Evolutionary conservation across 306 rosid genomes (phyloP).

Genomic region (Corylus americana): DNA sequence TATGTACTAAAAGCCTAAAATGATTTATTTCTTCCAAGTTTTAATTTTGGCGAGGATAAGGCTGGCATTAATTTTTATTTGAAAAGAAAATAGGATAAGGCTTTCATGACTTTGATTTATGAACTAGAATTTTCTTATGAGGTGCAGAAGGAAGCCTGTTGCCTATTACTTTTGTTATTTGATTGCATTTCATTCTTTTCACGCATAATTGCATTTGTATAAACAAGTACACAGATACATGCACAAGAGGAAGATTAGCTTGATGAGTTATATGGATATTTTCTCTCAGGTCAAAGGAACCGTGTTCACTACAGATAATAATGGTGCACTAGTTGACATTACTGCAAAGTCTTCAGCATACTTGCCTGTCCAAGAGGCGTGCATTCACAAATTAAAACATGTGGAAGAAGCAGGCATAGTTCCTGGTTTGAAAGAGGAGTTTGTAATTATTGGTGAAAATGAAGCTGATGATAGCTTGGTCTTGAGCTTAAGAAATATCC

Average conservation of each 20-base stretch:
- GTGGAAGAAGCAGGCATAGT: conserved; percentile 80
- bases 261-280: conserved; percentile 13
- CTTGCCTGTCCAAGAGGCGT: conserved; percentile 80
- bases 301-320: conserved; percentile 59
- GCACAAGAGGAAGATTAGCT: background rate
- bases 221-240: background rate
- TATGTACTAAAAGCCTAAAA: background rate
- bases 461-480: conserved; percentile 75
- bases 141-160: too few species aligned
- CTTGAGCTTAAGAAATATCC: conserved; percentile 73
- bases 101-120: background rate
- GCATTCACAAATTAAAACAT: conserved; percentile 62
- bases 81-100: background rate
- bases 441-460: conserved; percentile 79
- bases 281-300: conserved; percentile 77
- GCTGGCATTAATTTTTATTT: background rate
- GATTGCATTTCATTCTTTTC: background rate
- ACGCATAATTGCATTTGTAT: background rate
- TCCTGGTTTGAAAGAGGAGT: conserved; percentile 77
- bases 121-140: background rate
- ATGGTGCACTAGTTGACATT: conserved; percentile 86
- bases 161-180: background rate
- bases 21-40: background rate
- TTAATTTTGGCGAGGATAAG: background rate
- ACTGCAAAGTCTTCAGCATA: conserved; percentile 85